Conservation (phyloP, 1,139 yeast genomes). For the Scheffersomyces illinoinensis region DNA sequence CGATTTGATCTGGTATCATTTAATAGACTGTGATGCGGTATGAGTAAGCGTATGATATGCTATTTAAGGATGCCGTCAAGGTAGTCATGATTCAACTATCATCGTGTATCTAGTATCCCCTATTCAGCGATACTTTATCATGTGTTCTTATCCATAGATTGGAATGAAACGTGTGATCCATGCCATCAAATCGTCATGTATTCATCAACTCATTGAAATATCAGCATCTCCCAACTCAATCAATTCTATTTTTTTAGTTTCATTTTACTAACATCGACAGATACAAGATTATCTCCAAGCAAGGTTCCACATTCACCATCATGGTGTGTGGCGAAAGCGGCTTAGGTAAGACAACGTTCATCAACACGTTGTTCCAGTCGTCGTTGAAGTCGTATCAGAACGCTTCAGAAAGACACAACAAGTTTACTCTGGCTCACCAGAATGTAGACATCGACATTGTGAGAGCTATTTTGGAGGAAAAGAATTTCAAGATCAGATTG, state of each 20-base stretch:
- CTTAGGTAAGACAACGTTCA: conserved; percentile 88
- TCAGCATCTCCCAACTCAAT: no score
- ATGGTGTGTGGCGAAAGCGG: conserved; percentile 98
- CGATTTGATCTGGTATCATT: no score
- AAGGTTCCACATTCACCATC: conserved; percentile 86
- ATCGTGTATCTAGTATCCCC: neutral
- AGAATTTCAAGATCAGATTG: conserved; percentile 80
- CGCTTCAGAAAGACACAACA: conserved; percentile 65
- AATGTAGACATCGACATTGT: conserved; percentile 91
- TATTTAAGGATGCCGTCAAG: neutral
- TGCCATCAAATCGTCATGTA: neutral
- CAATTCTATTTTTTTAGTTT: neutral
- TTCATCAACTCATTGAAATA: neutral
- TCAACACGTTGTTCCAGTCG: conserved; percentile 87
- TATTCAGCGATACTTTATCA: neutral
- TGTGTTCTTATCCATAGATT: neutral
- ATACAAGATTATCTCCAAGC: conserved; percentile 83
- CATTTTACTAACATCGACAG: conserved; percentile 32
- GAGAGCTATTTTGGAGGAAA: conserved; percentile 91
- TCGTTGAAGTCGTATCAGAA: conserved; percentile 65
- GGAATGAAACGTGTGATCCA: neutral
- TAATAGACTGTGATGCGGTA: neutral
- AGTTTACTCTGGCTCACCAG: conserved; percentile 64
- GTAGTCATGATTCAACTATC: neutral
- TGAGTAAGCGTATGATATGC: neutral